These are phyloP conservation scores for Aspergillus pseudonomiae DNA, from an alignment of 2,329 filamentous ascomycete genomes.

Conservation along the genomic window DNA sequence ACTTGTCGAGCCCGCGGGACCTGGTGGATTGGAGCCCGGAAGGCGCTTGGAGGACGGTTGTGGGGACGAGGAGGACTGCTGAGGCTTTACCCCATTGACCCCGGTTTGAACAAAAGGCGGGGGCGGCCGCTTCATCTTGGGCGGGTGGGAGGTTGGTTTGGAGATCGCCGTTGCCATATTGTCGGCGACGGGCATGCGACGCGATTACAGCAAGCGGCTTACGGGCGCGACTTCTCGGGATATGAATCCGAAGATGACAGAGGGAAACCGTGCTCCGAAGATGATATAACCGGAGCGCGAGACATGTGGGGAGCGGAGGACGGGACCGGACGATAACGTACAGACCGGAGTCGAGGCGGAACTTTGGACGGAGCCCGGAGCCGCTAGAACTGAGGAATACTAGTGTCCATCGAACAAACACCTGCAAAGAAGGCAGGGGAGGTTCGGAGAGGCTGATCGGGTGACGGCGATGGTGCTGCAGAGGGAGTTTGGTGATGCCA, in stretches of 20 bases:
- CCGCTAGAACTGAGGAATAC: slow-evolving; percentile 24
- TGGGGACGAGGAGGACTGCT: slow-evolving; percentile 63
- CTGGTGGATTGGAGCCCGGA: slow-evolving; percentile 57
- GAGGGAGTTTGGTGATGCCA: slow-evolving; percentile 45
- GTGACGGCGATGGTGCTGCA: slow-evolving; percentile 29
- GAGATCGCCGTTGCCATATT: slow-evolving; percentile 50
- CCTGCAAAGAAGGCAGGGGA: slow-evolving; percentile 26
- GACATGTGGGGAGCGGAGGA: slow-evolving; percentile 49
- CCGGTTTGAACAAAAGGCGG: slow-evolving; percentile 66
- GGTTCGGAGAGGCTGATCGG: slow-evolving; percentile 21
- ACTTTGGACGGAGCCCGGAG: slow-evolving; percentile 23
- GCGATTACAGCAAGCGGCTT: slow-evolving; percentile 18
- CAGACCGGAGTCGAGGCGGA: slow-evolving; percentile 28
- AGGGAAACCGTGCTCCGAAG: slow-evolving; percentile 37
- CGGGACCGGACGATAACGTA: slow-evolving; percentile 33
- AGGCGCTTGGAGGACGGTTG: slow-evolving; percentile 58
- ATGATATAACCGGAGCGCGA: slow-evolving; percentile 46
- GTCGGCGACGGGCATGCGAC: slow-evolving; percentile 26
- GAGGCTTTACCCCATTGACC: slow-evolving; percentile 60
- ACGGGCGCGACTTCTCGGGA: slow-evolving; percentile 30
- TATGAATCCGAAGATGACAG: slow-evolving; percentile 28
- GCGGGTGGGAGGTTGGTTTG: slow-evolving; percentile 46
- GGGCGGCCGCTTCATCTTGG: slow-evolving; percentile 70
- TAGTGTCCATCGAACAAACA: slow-evolving; percentile 29
- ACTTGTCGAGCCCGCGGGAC: slow-evolving; percentile 45